phyloP scores from a whole-genome alignment of 768 basidiomycete species.

The Gautieria morchelliformis region DNA sequence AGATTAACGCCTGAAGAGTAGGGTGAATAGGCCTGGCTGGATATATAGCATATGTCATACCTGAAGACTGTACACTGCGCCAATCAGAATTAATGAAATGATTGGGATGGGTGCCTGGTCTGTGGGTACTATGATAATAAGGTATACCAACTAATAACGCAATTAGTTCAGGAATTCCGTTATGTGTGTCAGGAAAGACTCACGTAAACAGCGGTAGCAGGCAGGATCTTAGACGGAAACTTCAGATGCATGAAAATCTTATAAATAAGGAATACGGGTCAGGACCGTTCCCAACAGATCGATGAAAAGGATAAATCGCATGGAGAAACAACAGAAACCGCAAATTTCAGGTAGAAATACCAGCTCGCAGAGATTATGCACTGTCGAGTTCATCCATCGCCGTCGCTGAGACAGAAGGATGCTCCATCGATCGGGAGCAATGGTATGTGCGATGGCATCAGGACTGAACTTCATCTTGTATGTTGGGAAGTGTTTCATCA shows the following conservation, averaged over 20 bases:
- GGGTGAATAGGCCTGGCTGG: too few relatives aligned
- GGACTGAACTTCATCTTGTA: slow-evolving; percentile 93
- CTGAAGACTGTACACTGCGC: slow-evolving; percentile 72
- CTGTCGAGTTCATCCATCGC: slow-evolving; percentile 96
- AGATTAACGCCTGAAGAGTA: slow-evolving; percentile 62
- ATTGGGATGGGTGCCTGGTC: slow-evolving; percentile 64
- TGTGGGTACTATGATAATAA: slow-evolving; percentile 72
- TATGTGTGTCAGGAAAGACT: slow-evolving; percentile 21
- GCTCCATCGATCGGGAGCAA: slow-evolving; percentile 85
- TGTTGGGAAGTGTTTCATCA: slow-evolving; percentile 93
- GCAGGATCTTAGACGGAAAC: slow-evolving; percentile 48
- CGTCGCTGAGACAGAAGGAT: slow-evolving; percentile 87
- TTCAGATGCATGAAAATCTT: neutral
- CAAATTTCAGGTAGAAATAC: slow-evolving; percentile 80
- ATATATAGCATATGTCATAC: too few relatives aligned
- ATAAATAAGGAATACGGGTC: neutral
- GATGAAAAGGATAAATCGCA: slow-evolving; percentile 90
- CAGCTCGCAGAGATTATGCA: slow-evolving; percentile 88
- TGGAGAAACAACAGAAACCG: slow-evolving; percentile 95
- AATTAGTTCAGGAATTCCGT: neutral
- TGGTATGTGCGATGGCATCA: slow-evolving; percentile 81
- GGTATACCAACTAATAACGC: slow-evolving; percentile 55
- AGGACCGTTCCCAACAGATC: slow-evolving; percentile 86
- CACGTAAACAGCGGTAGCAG: slow-evolving; percentile 86
- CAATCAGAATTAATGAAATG: slow-evolving; percentile 89